These are phyloP conservation scores for Talaromyces verruculosus DNA, from an alignment of 2,329 filamentous ascomycete species.

Conservation along the genomic window DNA sequence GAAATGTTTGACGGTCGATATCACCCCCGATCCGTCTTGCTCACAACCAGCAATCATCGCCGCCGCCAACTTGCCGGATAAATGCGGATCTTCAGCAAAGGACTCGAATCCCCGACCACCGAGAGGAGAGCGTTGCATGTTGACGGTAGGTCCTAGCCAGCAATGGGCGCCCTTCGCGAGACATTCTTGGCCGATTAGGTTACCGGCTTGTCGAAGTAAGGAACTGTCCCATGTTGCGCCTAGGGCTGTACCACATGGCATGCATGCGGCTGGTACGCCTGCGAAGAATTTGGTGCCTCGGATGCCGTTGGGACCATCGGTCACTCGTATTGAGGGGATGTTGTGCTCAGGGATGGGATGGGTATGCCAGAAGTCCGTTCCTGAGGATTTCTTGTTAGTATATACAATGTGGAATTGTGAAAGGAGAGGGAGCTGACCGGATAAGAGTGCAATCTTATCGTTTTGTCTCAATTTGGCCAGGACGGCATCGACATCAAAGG, in stretches of 20 bases:
- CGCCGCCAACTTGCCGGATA: constrained; percentile 71
- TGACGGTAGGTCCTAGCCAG: constrained; percentile 73
- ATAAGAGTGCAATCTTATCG: constrained; percentile 14
- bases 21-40: constrained; percentile 54
- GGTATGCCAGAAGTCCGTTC: constrained; percentile 66
- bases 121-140: constrained; percentile 77
- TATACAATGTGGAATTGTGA: constrained; percentile 12
- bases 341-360: constrained; percentile 61
- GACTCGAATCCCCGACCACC: constrained; percentile 84
- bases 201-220: constrained; percentile 67
- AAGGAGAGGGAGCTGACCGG: neutral
- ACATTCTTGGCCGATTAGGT: constrained; percentile 68
- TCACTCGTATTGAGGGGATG: constrained; percentile 65
- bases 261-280: constrained; percentile 69
- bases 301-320: constrained; percentile 69
- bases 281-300: constrained; percentile 69
- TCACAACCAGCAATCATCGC: constrained; percentile 66
- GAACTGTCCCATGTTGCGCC: constrained; percentile 76
- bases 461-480: constrained; percentile 12
- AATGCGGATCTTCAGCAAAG: constrained; percentile 76
- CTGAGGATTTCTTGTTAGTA: neutral
- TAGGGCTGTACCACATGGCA: constrained; percentile 75
- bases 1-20: constrained; percentile 69
- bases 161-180: constrained; percentile 73
- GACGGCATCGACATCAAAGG: constrained; percentile 11